Evolutionary conservation across 495 filamentous ascomycete genomes (phyloP), one percentile per base, ranked within the genome.

Genomic region (Penicillium pancosmium): DNA sequence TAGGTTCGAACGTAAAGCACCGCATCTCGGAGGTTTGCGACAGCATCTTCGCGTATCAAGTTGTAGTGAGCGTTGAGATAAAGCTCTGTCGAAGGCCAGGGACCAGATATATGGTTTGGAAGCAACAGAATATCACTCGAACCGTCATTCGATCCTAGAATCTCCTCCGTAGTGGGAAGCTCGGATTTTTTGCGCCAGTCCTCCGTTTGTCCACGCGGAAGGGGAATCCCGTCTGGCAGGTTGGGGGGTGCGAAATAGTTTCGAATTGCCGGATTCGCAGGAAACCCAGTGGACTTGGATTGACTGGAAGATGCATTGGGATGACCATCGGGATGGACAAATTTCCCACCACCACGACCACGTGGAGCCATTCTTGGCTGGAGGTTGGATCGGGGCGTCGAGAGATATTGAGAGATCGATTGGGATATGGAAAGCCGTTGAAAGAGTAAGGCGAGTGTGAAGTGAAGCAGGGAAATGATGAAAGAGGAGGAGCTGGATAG

Each of bases 31-130:
- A 92, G 70, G 0, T 82, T 78, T 8, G 84, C 78, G 11, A 85
- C 73, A 0, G 78, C 79, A 60, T 92, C 89, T 55, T 88, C 84
- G 43, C 88, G 75, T n/a, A 89, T 69, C 12, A 92, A 75, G 15
- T 79, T 72, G 65, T 91, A 91, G 51, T 91, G 88, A 0, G 84
- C 75, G 55, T 78, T 66, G 2, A 92, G 73, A 47, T 90, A 91
- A 0, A 70, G 65, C 0, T 81, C 67, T 34, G 81, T 82, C 1
- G 78, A 81, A 0, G 54, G 36, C 78, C 80, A 85, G 6, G 79
- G 71, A 0, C 74, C 73, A 2, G 65, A 51, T 23, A 82, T 68
- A 13, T 63, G 65, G 46, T 84, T 83, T 4, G 71, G 57, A 1
- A 49, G 23, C 1, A 76, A 63, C 6, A 78, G 54, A 1, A 75